These are phyloP conservation scores for Jatropha curcas DNA, from an alignment of 345 rosid species.

Conservation along the genomic window DNA sequence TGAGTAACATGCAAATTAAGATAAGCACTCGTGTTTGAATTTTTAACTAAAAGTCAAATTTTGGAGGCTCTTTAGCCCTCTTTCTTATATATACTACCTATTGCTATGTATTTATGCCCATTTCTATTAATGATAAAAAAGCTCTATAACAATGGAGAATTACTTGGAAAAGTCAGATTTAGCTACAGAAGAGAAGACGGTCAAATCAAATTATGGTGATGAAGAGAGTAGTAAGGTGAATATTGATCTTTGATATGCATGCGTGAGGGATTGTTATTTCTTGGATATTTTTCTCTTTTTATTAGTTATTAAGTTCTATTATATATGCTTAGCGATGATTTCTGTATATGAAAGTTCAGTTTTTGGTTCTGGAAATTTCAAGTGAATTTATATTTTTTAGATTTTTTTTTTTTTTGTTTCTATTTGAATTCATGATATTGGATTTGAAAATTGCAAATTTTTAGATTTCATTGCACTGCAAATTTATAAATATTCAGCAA, in stretches of 20 bases:
- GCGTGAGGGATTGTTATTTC: not conserved
- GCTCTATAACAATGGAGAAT: slow-evolving; percentile 5
- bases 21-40: slow-evolving; percentile 8
- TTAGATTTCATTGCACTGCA: no score
- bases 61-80: not conserved
- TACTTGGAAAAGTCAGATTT: not conserved
- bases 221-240: not conserved
- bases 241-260: not conserved
- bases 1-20: slow-evolving; percentile 5
- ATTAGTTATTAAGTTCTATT: no score
- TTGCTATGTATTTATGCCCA: not conserved
- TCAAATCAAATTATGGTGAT: not conserved
- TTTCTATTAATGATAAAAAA: not conserved
- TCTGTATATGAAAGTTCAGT: no score
- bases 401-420: no score
- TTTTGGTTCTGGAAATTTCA: not conserved
- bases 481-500: no score
- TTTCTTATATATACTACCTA: not conserved
- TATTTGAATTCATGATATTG: no score
- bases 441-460: no score
- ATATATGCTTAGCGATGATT: no score
- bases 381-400: no score
- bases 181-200: slow-evolving; percentile 6
- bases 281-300: not conserved
- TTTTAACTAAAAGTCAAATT: slow-evolving; percentile 13